These are phyloP conservation scores for Calycina herbarum DNA, from an alignment of 2,329 filamentous ascomycete species.

Conservation along the genomic window DNA sequence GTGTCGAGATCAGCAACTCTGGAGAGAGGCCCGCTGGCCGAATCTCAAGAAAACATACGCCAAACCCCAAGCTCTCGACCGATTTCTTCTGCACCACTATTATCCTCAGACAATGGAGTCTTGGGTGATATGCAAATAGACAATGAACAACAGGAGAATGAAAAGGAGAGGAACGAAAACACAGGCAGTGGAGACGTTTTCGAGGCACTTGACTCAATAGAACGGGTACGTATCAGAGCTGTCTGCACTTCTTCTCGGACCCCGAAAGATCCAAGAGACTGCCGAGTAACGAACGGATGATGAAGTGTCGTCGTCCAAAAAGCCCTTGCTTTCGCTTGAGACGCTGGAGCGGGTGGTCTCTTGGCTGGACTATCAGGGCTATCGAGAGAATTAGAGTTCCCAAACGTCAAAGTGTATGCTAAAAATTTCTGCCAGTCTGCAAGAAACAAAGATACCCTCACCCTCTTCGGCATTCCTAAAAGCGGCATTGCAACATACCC, in stretches of 20 bases:
- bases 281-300: background rate
- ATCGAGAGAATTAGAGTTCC: background rate
- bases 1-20: background rate
- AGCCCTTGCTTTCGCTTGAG: background rate
- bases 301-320: slow-evolving; percentile 4
- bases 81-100: background rate
- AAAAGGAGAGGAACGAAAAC: background rate
- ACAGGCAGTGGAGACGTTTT: background rate
- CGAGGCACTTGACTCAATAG: background rate
- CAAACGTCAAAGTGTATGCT: background rate
- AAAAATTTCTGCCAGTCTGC: background rate
- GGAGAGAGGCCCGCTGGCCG: background rate
- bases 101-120: background rate
- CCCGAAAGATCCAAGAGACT: background rate
- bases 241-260: background rate
- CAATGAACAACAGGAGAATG: background rate
- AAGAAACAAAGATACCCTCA: background rate
- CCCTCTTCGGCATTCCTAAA: background rate
- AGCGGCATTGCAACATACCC: background rate
- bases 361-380: background rate
- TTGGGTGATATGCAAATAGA: slow-evolving; percentile 1
- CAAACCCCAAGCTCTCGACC: background rate
- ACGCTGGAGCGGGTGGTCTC: background rate
- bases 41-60: background rate
- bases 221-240: background rate